A percentile compares a stretch with the other conserved stretches of the same genome.
Evolutionary conservation across 2,329 filamentous ascomycete species (phyloP).

Genomic region (Domatiomyces catenatus): DNA sequence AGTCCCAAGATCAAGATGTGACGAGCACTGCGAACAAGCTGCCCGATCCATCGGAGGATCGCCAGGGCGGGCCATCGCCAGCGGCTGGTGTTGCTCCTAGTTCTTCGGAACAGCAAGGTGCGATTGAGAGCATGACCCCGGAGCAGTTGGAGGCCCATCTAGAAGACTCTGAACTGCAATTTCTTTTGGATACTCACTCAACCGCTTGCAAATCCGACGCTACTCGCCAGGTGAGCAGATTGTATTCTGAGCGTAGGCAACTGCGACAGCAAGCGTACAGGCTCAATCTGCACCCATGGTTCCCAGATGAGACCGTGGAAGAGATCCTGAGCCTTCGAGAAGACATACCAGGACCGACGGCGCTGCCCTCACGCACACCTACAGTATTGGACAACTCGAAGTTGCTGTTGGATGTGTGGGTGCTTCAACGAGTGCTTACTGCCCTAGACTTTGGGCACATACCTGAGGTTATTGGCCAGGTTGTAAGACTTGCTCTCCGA

Average conservation of each 20-base stretch:
- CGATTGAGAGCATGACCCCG: constrained; percentile 47
- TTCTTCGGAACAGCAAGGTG: not conserved
- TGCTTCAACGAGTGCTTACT: constrained; percentile 56
- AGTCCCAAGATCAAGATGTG: constrained; percentile 1
- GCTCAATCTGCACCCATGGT: constrained; percentile 24
- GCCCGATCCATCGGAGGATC: not conserved
- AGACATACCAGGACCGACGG: constrained; percentile 47
- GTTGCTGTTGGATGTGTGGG: constrained; percentile 67
- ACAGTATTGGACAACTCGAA: constrained; percentile 23
- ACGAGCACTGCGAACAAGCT: not conserved
- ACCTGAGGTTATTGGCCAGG: constrained; percentile 47
- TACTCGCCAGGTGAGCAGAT: constrained; percentile 55
- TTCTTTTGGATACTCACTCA: constrained; percentile 70
- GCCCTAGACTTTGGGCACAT: constrained; percentile 56
- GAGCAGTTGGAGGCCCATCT: constrained; percentile 84
- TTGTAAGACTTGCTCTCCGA: constrained; percentile 52
- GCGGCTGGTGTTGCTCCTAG: not conserved
- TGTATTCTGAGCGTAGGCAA: constrained; percentile 74
- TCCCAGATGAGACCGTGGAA: not conserved
- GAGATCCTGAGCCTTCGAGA: not conserved
- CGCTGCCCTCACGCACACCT: constrained; percentile 3
- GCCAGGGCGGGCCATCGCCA: not conserved
- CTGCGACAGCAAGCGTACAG: constrained; percentile 63
- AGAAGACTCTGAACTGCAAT: constrained; percentile 77
- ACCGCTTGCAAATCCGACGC: constrained; percentile 67